Evolutionary conservation across 768 basidiomycete genomes (phyloP).

Genomic region (Tulasnella sp.): DNA sequence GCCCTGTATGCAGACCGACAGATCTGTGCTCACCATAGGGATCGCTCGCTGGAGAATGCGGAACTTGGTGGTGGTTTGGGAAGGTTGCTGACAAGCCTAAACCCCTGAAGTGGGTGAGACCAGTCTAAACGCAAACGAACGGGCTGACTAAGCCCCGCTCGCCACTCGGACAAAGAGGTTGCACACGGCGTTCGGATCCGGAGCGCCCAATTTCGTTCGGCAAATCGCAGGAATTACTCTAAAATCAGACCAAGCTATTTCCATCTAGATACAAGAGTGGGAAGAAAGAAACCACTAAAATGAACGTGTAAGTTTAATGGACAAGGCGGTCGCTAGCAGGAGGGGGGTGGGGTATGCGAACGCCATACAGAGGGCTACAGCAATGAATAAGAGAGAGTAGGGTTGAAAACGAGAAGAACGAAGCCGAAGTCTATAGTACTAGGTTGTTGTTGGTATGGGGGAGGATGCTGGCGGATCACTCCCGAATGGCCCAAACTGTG

Average conservation of each 20-base stretch:
- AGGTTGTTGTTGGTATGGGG: not conserved
- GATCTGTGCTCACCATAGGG: not conserved
- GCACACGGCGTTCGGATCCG: constrained; percentile 7
- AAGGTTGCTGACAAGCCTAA: constrained; percentile 20
- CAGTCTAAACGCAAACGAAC: not conserved
- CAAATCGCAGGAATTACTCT: constrained; percentile 17
- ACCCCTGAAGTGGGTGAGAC: not conserved
- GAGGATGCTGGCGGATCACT: not conserved
- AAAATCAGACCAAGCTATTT: constrained; percentile 10
- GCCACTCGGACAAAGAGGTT: not conserved
- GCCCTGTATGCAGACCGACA: not conserved
- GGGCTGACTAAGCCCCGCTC: not conserved
- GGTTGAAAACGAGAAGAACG: not conserved
- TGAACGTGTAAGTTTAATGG: constrained; percentile 5
- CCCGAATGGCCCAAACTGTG: constrained; percentile 22
- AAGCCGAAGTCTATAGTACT: not conserved
- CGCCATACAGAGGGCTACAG: constrained; percentile 14
- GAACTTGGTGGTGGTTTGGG: not conserved
- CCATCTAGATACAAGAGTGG: constrained; percentile 8
- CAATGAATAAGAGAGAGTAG: constrained; percentile 7
- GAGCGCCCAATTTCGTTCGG: constrained; percentile 24
- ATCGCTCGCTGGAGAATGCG: not conserved
- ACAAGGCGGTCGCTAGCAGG: not conserved
- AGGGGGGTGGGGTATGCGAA: not conserved
- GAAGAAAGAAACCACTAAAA: constrained; percentile 16